phyloP scores from a whole-genome alignment of 371 early-diverging fungal genomes.

The Chytridium lagenaria region DNA sequence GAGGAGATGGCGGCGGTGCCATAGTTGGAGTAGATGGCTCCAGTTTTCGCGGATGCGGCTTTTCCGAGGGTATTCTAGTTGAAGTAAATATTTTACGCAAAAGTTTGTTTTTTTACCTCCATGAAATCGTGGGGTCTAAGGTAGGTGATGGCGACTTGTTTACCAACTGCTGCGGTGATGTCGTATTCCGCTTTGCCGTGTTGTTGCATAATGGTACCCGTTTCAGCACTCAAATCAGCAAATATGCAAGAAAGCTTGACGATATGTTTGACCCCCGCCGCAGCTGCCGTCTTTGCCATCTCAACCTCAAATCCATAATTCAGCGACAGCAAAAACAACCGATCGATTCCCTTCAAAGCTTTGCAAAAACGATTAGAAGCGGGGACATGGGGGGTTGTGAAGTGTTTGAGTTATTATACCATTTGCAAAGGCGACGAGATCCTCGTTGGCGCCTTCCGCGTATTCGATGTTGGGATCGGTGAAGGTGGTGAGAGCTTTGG shows the following conservation, averaged over 20 bases:
- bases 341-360: constrained; percentile 9
- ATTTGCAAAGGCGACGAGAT: constrained; percentile 5
- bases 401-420: background rate
- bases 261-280: constrained; percentile 16
- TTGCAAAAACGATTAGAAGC: background rate
- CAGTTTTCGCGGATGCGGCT: background rate
- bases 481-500: constrained; percentile 7
- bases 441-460: constrained; percentile 12
- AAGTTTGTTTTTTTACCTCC: background rate
- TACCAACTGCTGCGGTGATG: background rate
- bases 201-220: background rate
- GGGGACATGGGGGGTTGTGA: background rate
- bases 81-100: no score
- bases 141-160: background rate
- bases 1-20: constrained; percentile 1
- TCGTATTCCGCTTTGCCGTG: background rate
- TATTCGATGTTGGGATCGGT: constrained; percentile 12
- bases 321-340: background rate
- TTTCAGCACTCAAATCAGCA: background rate
- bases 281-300: background rate
- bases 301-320: background rate
- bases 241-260: constrained; percentile 14
- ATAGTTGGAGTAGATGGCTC: constrained; percentile 1
- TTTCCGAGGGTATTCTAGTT: background rate
- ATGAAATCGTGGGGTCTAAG: background rate